A percentile compares a stretch with the other conserved stretches of the same genome.
Evolutionary conservation across 2,329 filamentous ascomycete species (phyloP).

Genomic region (Diaporthe citriasiana): DNA sequence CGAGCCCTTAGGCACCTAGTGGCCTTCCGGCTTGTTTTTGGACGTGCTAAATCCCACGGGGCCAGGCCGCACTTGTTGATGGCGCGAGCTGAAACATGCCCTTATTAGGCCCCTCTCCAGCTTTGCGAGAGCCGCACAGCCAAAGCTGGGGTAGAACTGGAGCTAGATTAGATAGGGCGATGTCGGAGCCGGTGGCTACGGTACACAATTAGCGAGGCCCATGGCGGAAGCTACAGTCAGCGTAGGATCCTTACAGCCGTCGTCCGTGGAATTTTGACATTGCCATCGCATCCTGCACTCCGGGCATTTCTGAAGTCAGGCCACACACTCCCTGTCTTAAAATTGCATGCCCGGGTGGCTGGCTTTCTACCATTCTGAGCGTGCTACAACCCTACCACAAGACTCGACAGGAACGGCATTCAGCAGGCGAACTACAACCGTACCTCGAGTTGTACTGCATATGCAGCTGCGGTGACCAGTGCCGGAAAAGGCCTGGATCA

Average conservation of each 20-base stretch:
- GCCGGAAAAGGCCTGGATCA: conserved; percentile 4
- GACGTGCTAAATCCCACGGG: conserved; percentile 8
- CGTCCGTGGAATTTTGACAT: not conserved
- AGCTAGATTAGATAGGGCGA: conserved; percentile 26
- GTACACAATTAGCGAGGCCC: not conserved
- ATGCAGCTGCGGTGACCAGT: conserved; percentile 31
- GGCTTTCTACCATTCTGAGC: conserved; percentile 4
- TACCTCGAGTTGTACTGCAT: conserved; percentile 25
- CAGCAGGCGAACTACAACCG: not conserved
- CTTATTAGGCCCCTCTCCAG: no score
- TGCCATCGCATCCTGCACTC: not conserved
- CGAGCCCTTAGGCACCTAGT: conserved; percentile 1
- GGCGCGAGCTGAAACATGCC: conserved; percentile 11
- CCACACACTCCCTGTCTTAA: conserved; percentile 1
- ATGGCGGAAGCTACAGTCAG: conserved; percentile 10
- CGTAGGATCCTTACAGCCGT: not conserved
- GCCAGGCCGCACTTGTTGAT: conserved; percentile 2
- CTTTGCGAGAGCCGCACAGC: conserved; percentile 17
- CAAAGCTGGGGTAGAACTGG: conserved; percentile 22
- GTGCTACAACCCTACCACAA: not conserved
- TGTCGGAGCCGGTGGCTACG: conserved; percentile 20
- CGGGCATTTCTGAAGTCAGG: not conserved
- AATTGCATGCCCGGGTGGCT: not conserved
- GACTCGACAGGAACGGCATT: conserved; percentile 25
- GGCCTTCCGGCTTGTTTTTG: not conserved